These are phyloP conservation scores for Trichosporon sp. DNA, from an alignment of 1,284 basidiomycete genomes.

Conservation along the genomic window DNA sequence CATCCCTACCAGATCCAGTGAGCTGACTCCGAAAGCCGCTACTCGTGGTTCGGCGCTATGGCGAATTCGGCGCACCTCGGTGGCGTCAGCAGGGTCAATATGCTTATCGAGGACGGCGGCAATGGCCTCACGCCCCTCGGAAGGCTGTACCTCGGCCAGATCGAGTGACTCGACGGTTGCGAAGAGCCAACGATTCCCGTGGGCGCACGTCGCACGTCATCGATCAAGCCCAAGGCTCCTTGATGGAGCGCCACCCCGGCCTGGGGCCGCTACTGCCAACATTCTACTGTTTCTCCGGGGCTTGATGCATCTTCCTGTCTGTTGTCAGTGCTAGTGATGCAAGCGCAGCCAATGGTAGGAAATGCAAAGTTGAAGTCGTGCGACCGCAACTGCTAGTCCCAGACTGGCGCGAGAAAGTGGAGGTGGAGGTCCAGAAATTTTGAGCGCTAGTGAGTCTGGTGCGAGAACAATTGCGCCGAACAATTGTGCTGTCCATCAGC, in stretches of 20 bases:
- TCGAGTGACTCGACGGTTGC: neutral
- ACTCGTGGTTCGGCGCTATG: neutral
- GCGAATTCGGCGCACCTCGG: neutral
- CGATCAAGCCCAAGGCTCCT: neutral
- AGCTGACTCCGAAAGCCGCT: neutral
- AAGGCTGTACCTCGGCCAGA: neutral
- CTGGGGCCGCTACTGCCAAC: neutral
- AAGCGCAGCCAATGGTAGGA: too few relatives aligned
- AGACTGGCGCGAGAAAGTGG: neutral
- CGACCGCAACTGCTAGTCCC: neutral
- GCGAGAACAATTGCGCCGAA: neutral
- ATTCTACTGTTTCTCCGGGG: neutral
- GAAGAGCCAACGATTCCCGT: neutral
- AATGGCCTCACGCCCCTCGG: neutral
- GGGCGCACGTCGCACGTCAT: neutral
- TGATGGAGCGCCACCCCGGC: neutral
- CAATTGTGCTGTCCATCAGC: neutral
- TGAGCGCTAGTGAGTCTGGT: neutral
- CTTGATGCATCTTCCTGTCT: neutral
- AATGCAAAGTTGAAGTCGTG: neutral
- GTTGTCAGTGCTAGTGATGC: too few relatives aligned
- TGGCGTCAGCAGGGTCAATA: neutral
- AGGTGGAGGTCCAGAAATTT: neutral
- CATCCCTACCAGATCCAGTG: too few relatives aligned
- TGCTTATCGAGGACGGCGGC: neutral